These are phyloP conservation scores for Trichophyton verrucosum DNA, from an alignment of 2,329 filamentous ascomycete species.

Conservation along the genomic window DNA sequence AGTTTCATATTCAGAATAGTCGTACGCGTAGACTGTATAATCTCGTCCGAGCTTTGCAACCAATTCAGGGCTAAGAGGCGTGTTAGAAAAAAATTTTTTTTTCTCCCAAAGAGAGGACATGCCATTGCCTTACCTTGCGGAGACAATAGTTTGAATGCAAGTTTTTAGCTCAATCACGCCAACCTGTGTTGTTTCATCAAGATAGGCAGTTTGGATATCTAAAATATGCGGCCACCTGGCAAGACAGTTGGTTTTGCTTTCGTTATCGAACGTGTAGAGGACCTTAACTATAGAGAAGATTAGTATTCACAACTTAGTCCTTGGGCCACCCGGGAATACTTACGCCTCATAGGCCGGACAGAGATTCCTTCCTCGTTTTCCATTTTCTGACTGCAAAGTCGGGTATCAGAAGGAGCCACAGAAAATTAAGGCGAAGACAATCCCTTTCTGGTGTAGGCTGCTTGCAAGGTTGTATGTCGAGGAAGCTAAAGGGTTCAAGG, in stretches of 20 bases:
- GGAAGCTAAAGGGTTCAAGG: background rate
- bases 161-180: slow-evolving; percentile 77
- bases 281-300: slow-evolving; percentile 61
- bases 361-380: slow-evolving; percentile 42
- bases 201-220: slow-evolving; percentile 62
- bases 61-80: slow-evolving; percentile 62
- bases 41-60: slow-evolving; percentile 60
- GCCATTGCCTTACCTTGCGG: slow-evolving; percentile 42
- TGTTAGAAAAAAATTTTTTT: background rate
- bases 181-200: slow-evolving; percentile 70
- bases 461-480: background rate
- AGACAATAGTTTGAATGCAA: slow-evolving; percentile 71
- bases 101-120: slow-evolving; percentile 30
- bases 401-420: background rate
- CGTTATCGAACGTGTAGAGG: slow-evolving; percentile 87
- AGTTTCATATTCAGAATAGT: slow-evolving; percentile 89
- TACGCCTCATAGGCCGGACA: slow-evolving; percentile 56
- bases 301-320: slow-evolving; percentile 8
- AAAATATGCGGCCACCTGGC: slow-evolving; percentile 72
- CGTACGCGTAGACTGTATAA: slow-evolving; percentile 93
- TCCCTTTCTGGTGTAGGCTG: background rate
- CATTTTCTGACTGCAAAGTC: slow-evolving; percentile 17
- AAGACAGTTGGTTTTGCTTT: slow-evolving; percentile 77
- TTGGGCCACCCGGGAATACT: slow-evolving; percentile 22
- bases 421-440: background rate